Evolutionary conservation across 2,329 filamentous ascomycete species (phyloP).

Genomic region (Aureobasidium vineae): DNA sequence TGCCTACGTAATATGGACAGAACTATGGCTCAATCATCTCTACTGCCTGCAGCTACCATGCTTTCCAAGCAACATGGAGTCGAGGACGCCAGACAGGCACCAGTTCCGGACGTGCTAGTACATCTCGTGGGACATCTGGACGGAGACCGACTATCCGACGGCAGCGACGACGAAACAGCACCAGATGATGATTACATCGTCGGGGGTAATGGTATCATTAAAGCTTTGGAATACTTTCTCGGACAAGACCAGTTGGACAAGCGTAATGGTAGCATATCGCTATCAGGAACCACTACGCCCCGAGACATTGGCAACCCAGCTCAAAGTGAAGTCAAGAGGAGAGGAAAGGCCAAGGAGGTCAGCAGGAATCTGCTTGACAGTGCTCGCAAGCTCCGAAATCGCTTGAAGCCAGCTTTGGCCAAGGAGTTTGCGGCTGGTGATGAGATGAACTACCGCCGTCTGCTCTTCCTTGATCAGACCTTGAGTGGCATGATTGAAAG

Average conservation of each 20-base stretch:
- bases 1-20: slow-evolving; percentile 89
- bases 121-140: slow-evolving; percentile 76
- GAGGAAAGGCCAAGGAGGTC: slow-evolving; percentile 80
- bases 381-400: slow-evolving; percentile 80
- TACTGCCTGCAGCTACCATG: slow-evolving; percentile 48
- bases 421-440: slow-evolving; percentile 70
- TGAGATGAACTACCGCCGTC: slow-evolving; percentile 75
- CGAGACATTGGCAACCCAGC: slow-evolving; percentile 42
- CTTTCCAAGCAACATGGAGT: slow-evolving; percentile 45
- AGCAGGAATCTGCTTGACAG: slow-evolving; percentile 84
- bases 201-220: slow-evolving; percentile 90
- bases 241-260: slow-evolving; percentile 69
- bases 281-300: slow-evolving; percentile 54
- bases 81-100: slow-evolving; percentile 56
- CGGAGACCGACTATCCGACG: slow-evolving; percentile 46
- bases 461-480: slow-evolving; percentile 85
- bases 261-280: slow-evolving; percentile 46
- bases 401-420: slow-evolving; percentile 78
- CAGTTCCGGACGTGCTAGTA: slow-evolving; percentile 78
- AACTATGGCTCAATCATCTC: slow-evolving; percentile 62
- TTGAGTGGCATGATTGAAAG: slow-evolving; percentile 88
- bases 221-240: slow-evolving; percentile 86
- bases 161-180: slow-evolving; percentile 65
- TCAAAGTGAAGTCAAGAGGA: slow-evolving; percentile 35
- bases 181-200: slow-evolving; percentile 95